These are phyloP conservation scores for Kodamaea hsintzibuensis DNA, from an alignment of 805 yeast species.

Conservation along the genomic window DNA sequence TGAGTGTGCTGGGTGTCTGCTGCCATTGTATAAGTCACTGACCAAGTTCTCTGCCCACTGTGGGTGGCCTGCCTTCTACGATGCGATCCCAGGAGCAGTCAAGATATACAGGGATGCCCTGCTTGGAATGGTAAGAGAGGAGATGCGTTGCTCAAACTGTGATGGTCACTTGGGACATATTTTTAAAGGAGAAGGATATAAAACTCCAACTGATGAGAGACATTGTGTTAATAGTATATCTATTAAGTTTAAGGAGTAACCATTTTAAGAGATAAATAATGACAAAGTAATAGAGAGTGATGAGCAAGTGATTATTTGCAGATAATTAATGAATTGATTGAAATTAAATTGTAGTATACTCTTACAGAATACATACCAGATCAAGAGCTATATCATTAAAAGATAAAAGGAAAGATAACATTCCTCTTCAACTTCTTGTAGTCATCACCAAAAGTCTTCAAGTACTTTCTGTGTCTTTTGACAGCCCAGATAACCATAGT, in stretches of 20 bases:
- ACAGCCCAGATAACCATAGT: slow-evolving; percentile 95
- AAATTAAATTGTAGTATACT: too few relatives aligned
- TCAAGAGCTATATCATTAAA: too few relatives aligned
- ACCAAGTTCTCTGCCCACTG: slow-evolving; percentile 90
- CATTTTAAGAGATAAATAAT: neutral
- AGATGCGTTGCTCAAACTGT: slow-evolving; percentile 84
- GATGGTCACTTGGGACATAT: slow-evolving; percentile 97
- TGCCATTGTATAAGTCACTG: slow-evolving; percentile 74
- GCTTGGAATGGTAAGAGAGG: slow-evolving; percentile 81
- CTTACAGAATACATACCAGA: too few relatives aligned
- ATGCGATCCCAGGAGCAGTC: slow-evolving; percentile 82
- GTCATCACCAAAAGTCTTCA: slow-evolving; percentile 67
- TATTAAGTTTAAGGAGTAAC: slow-evolving; percentile 54
- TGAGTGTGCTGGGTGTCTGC: slow-evolving; percentile 81
- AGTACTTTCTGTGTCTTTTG: slow-evolving; percentile 73
- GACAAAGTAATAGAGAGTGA: neutral
- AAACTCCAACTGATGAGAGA: slow-evolving; percentile 84
- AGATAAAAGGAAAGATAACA: slow-evolving; percentile 72
- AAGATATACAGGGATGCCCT: slow-evolving; percentile 58
- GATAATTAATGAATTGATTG: too few relatives aligned
- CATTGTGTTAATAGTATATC: slow-evolving; percentile 93
- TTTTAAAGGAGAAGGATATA: slow-evolving; percentile 90
- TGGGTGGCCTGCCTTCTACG: slow-evolving; percentile 98
- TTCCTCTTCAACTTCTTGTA: slow-evolving; percentile 77
- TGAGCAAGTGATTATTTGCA: too few relatives aligned